These are phyloP conservation scores for Paramecium biaurelia DNA, from an alignment of 73 alveolate genomes.

Conservation along the genomic window DNA sequence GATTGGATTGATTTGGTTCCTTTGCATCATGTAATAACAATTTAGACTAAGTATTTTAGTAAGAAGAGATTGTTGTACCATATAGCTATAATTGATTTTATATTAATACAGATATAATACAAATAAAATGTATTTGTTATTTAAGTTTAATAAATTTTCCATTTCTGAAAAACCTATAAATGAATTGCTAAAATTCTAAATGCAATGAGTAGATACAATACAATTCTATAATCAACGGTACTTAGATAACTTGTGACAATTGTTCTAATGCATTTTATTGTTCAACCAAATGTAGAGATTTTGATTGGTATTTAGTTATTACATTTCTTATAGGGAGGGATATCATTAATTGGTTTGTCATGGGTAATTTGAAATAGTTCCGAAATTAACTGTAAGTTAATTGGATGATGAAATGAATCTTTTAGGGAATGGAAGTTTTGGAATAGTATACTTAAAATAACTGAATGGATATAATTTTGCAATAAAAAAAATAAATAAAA, in stretches of 20 bases:
- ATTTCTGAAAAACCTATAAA: neutral
- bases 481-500: neutral
- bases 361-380: neutral
- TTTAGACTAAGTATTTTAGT: neutral
- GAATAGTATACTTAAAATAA: neutral
- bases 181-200: neutral
- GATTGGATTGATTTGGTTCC: conserved; percentile 52
- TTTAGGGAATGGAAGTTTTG: neutral
- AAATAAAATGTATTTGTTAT: conserved; percentile 2
- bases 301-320: neutral
- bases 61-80: conserved; percentile 23
- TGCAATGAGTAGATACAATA: neutral
- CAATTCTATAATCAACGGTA: neutral
- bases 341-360: neutral
- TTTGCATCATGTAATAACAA: neutral
- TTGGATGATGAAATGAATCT: neutral
- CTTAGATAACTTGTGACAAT: neutral
- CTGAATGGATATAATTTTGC: conserved; percentile 37
- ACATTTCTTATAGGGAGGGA: neutral
- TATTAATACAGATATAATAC: neutral
- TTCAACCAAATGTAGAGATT: neutral
- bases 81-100: conserved; percentile 38
- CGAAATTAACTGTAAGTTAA: conserved; percentile 2
- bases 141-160: neutral
- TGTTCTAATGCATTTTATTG: neutral